These are phyloP conservation scores for Rhodotorula glutinis DNA, from an alignment of 1,284 basidiomycete genomes.

Conservation along the genomic window DNA sequence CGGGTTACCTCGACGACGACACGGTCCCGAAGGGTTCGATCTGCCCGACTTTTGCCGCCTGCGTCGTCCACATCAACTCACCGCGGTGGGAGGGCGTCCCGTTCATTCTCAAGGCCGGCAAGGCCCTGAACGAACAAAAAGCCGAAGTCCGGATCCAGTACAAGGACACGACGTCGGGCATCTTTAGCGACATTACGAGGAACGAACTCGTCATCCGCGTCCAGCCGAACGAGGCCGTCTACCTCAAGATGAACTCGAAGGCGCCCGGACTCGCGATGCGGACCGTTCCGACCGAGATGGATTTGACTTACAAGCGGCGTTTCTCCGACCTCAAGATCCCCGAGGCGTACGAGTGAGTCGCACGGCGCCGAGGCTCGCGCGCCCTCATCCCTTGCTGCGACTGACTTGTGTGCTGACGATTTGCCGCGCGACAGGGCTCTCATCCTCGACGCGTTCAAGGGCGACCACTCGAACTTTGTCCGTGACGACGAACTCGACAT, in stretches of 20 bases:
- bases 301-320: slow-evolving; percentile 90
- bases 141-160: slow-evolving; percentile 95
- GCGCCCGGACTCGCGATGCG: slow-evolving; percentile 83
- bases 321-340: slow-evolving; percentile 82
- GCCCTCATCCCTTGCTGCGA: background rate
- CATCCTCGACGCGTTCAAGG: slow-evolving; percentile 46
- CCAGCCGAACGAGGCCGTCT: slow-evolving; percentile 89
- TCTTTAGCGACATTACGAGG: slow-evolving; percentile 89
- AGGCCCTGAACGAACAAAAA: slow-evolving; percentile 94
- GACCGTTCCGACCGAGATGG: slow-evolving; percentile 90
- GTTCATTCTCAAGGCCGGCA: slow-evolving; percentile 94
- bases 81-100: slow-evolving; percentile 96
- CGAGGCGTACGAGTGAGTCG: slow-evolving; percentile 80
- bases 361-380: slow-evolving; percentile 16
- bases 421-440: slow-evolving; percentile 36
- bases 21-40: slow-evolving; percentile 86
- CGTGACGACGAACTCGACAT: slow-evolving; percentile 90
- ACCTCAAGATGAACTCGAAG: slow-evolving; percentile 92
- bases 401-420: background rate
- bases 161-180: slow-evolving; percentile 91
- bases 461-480: slow-evolving; percentile 66
- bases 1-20: slow-evolving; percentile 93
- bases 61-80: slow-evolving; percentile 84
- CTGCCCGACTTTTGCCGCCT: slow-evolving; percentile 88
- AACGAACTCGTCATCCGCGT: slow-evolving; percentile 95